These are phyloP conservation scores for Protomyces pachydermus DNA, from an alignment of 1,139 yeast genomes.

Conservation along the genomic window DNA sequence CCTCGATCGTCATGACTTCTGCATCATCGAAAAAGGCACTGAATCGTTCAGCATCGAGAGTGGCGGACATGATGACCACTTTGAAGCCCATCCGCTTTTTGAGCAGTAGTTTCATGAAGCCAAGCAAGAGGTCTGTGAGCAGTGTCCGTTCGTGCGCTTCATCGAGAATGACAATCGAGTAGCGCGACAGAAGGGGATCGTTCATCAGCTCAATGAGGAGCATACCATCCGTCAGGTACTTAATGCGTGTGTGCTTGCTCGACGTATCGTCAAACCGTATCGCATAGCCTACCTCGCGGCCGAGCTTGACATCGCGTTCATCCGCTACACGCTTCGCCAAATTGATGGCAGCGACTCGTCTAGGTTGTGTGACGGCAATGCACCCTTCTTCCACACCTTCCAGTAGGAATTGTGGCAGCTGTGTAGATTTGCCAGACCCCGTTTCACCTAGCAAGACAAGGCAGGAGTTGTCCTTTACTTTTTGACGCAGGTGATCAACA, in stretches of 20 bases:
- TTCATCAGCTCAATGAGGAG: conserved; percentile 82
- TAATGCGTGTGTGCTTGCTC: conserved; percentile 55
- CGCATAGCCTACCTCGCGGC: conserved; percentile 83
- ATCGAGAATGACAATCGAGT: conserved; percentile 78
- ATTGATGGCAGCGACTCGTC: conserved; percentile 95
- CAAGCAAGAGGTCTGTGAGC: conserved; percentile 81
- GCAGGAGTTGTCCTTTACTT: conserved; percentile 56
- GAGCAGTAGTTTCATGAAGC: conserved; percentile 69
- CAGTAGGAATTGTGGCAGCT: conserved; percentile 72
- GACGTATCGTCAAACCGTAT: conserved; percentile 72
- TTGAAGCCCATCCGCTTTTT: conserved; percentile 44
- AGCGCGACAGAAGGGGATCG: conserved; percentile 58
- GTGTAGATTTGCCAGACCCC: conserved; percentile 96
- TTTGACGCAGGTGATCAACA: conserved; percentile 56
- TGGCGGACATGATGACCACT: conserved; percentile 84
- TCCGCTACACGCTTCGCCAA: conserved; percentile 89
- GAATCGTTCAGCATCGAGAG: conserved; percentile 87
- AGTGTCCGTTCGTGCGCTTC: conserved; percentile 98
- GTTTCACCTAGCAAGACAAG: conserved; percentile 91
- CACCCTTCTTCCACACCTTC: conserved; percentile 43
- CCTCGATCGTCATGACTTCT: conserved; percentile 79
- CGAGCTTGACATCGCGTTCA: conserved; percentile 66
- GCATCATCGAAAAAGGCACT: conserved; percentile 71
- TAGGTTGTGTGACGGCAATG: conserved; percentile 92
- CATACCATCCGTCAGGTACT: conserved; percentile 97